These are phyloP conservation scores for Tricholoma hemisulphureum DNA, from an alignment of 768 basidiomycete genomes.

Conservation along the genomic window DNA sequence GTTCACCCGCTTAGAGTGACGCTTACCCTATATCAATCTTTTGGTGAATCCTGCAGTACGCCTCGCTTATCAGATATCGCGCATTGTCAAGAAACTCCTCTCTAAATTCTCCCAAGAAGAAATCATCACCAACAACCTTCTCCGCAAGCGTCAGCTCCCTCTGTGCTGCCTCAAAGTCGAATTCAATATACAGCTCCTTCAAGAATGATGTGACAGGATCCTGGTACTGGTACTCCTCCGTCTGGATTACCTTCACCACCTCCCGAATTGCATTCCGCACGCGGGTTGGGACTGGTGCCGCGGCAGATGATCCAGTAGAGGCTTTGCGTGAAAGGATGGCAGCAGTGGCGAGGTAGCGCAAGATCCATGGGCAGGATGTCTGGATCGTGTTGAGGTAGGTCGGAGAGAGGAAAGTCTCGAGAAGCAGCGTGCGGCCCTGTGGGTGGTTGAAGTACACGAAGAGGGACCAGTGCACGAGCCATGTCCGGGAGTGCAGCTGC, in stretches of 20 bases:
- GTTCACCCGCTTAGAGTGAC: not conserved
- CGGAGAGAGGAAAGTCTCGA: constrained; percentile 95
- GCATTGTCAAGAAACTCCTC: constrained; percentile 98
- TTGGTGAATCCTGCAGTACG: constrained; percentile 96
- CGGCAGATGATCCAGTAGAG: constrained; percentile 46
- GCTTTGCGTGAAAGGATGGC: constrained; percentile 88
- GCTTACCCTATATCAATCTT: constrained; percentile 81
- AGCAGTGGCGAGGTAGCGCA: constrained; percentile 91
- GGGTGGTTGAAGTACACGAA: constrained; percentile 99
- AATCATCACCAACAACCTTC: constrained; percentile 84
- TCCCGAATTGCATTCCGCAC: constrained; percentile 84
- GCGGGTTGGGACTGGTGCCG: constrained; percentile 55
- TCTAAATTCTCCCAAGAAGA: constrained; percentile 87
- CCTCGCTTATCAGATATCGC: constrained; percentile 92
- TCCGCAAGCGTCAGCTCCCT: constrained; percentile 74
- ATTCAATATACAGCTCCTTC: constrained; percentile 90
- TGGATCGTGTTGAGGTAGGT: constrained; percentile 99
- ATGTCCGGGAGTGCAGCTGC: constrained; percentile 91
- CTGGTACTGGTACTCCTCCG: constrained; percentile 83
- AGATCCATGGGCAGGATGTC: constrained; percentile 90
- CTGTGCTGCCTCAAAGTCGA: constrained; percentile 96
- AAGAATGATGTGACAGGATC: constrained; percentile 89
- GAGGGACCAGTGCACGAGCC: constrained; percentile 97
- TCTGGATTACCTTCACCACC: constrained; percentile 35
- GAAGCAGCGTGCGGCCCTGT: constrained; percentile 84